A percentile compares a stretch with the other conserved stretches of the same genome.
phyloP scores from a whole-genome alignment of 352 stramenopile genomes.

The Phytopythium kandeliae region DNA sequence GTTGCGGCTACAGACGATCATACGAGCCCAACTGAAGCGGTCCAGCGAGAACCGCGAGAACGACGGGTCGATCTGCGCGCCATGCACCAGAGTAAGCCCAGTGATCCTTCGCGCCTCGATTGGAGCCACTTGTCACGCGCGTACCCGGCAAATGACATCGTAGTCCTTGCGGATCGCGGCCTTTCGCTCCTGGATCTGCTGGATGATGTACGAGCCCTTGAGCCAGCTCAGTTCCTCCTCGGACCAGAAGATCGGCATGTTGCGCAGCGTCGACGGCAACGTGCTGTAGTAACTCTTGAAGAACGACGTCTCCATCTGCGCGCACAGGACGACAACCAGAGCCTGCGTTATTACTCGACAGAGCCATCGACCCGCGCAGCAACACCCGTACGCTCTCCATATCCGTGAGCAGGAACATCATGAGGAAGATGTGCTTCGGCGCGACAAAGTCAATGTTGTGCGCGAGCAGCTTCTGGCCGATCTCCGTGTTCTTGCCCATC shows the following conservation, averaged over 20 bases:
- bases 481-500: constrained; percentile 97
- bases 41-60: constrained; percentile 94
- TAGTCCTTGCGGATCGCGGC: constrained; percentile 97
- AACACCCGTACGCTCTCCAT: constrained; percentile 74
- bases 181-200: constrained; percentile 95
- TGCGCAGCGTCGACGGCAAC: constrained; percentile 91
- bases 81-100: too few relatives aligned
- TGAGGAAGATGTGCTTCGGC: constrained; percentile 99
- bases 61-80: constrained; percentile 63
- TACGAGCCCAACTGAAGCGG: constrained; percentile 98
- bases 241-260: constrained; percentile 99
- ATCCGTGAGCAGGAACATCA: constrained; percentile 98
- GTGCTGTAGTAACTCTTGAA: constrained; percentile 97
- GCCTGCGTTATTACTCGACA: too few relatives aligned
- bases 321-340: background rate
- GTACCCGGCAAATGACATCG: constrained; percentile 89
- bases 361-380: background rate
- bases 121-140: background rate
- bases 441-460: constrained; percentile 95
- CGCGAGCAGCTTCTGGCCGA: constrained; percentile 91
- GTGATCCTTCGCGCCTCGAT: too few relatives aligned
- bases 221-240: constrained; percentile 92
- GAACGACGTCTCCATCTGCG: constrained; percentile 69
- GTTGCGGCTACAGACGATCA: constrained; percentile 98
- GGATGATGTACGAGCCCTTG: constrained; percentile 88